Evolutionary conservation across 257 asterid genomes (phyloP), one percentile per base, ranked within the genome.

Genomic region (Salvia hispanica): DNA sequence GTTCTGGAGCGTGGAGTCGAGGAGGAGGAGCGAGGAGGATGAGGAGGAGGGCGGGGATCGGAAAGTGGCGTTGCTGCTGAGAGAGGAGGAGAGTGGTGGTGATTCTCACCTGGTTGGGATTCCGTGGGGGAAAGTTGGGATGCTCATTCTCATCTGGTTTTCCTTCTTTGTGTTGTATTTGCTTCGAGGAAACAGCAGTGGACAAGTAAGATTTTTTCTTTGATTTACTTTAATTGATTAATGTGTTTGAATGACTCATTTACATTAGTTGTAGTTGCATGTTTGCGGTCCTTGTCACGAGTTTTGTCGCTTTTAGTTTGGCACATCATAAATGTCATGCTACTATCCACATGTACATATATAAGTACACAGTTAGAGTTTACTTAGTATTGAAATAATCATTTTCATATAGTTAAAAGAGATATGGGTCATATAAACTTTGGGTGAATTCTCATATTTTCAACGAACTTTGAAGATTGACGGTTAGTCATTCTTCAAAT

Each of bases 151-250:
- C 62, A 76, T 90, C 66, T 92, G 98, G 98, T 53, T 83, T 68
- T 79, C 88, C 28, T 92, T 88, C 73, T 79, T 88, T 61, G 40
- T 78, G 31, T 46, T 88, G 62, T 80, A 88, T 69, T 83, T 92
- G 72, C 87, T 88, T 71, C 96, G 97, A n/a, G 98, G 98, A 65
- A 90, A 89, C 64, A 81, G 84, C 73, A 57, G 80, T 60, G 90
- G 96, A 70, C 92, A 84, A 61, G 98, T 92, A 79, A 52, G 74
- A 0, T 13, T 6, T 7, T 33, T 18, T 25, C 3, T 11, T 69
- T 5, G n/a, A 6, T 56, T 2, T 31, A 18, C 21, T 18, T 56
- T 56, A 31, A 2, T n/a, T 53, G 9, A 9, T 28, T 28, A 28
- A 28, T 55, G 2, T 55, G 9, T 48, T 55, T 7, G 7, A 5